Evolutionary conservation across 331 rosid species (phyloP).

Genomic region (Saraca asoca): DNA sequence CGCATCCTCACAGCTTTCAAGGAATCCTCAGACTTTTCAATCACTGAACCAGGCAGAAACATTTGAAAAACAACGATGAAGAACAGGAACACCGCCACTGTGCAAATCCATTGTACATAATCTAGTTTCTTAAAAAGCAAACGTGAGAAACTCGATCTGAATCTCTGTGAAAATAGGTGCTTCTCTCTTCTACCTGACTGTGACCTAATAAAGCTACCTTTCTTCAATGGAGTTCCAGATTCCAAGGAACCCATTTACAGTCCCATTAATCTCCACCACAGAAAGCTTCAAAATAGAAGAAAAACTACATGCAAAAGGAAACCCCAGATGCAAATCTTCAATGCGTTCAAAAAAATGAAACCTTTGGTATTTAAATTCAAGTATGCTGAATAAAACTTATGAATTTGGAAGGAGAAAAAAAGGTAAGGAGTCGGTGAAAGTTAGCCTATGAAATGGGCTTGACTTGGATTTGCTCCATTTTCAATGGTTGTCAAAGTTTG

Average conservation of each 20-base stretch:
- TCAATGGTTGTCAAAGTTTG: slow-evolving; percentile 21
- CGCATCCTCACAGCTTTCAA: slow-evolving; percentile 44
- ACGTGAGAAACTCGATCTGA: slow-evolving; percentile 89
- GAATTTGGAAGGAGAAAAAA: slow-evolving; percentile 35
- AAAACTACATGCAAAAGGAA: slow-evolving; percentile 36
- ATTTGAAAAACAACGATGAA: slow-evolving; percentile 82
- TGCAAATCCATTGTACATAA: slow-evolving; percentile 94
- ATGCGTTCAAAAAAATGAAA: slow-evolving; percentile 31
- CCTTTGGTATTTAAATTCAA: slow-evolving; percentile 28
- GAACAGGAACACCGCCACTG: slow-evolving; percentile 76
- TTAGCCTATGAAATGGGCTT: slow-evolving; percentile 22
- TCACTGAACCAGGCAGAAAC: slow-evolving; percentile 79
- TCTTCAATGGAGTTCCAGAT: slow-evolving; percentile 60
- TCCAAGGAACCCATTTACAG: slow-evolving; percentile 91
- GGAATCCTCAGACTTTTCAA: slow-evolving; percentile 53
- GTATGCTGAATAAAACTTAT: slow-evolving; percentile 40
- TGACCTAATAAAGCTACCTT: slow-evolving; percentile 65
- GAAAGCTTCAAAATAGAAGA: slow-evolving; percentile 35
- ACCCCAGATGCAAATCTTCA: slow-evolving; percentile 30
- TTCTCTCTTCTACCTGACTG: slow-evolving; percentile 55
- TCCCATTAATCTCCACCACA: slow-evolving; percentile 51
- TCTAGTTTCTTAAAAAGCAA: slow-evolving; percentile 76
- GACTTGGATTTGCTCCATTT: slow-evolving; percentile 33
- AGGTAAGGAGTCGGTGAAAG: slow-evolving; percentile 27
- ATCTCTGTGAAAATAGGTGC: slow-evolving; percentile 65